Evolutionary conservation across 2,329 filamentous ascomycete species (phyloP).

Genomic region (Exophiala sp.): DNA sequence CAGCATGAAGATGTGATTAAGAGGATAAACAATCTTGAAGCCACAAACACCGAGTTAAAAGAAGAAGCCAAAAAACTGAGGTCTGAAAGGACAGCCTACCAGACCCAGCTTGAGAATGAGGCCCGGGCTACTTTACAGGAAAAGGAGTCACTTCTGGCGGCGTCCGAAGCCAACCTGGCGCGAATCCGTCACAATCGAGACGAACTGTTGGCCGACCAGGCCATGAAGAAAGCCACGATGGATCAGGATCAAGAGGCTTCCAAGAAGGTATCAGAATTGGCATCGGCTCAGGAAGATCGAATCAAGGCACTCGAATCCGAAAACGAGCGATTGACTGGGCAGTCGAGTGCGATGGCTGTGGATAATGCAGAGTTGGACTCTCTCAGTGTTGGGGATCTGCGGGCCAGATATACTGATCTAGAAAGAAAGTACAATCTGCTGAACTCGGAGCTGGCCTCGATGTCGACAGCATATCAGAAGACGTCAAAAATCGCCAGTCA

Average conservation of each 20-base stretch:
- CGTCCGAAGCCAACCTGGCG: constrained; percentile 78
- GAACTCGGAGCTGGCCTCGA: constrained; percentile 79
- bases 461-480: constrained; percentile 88
- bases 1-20: constrained; percentile 93
- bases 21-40: constrained; percentile 86
- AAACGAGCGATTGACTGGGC: constrained; percentile 63
- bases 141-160: constrained; percentile 74
- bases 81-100: constrained; percentile 78
- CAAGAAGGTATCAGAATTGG: constrained; percentile 74
- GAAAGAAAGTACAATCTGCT: constrained; percentile 79
- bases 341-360: constrained; percentile 19
- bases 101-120: constrained; percentile 77
- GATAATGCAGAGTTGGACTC: constrained; percentile 25
- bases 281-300: constrained; percentile 72
- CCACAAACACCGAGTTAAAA: constrained; percentile 76
- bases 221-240: constrained; percentile 72
- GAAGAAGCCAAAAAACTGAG: constrained; percentile 83
- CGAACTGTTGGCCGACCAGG: constrained; percentile 77
- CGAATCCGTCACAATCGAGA: constrained; percentile 81
- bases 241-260: constrained; percentile 69
- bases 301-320: constrained; percentile 81
- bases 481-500: constrained; percentile 79
- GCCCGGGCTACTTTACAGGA: constrained; percentile 69
- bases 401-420: constrained; percentile 68
- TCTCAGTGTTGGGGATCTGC: constrained; percentile 67